Conservation (phyloP, 2,329 filamentous ascomycete genomes). For the Cladophialophora psammophila region DNA sequence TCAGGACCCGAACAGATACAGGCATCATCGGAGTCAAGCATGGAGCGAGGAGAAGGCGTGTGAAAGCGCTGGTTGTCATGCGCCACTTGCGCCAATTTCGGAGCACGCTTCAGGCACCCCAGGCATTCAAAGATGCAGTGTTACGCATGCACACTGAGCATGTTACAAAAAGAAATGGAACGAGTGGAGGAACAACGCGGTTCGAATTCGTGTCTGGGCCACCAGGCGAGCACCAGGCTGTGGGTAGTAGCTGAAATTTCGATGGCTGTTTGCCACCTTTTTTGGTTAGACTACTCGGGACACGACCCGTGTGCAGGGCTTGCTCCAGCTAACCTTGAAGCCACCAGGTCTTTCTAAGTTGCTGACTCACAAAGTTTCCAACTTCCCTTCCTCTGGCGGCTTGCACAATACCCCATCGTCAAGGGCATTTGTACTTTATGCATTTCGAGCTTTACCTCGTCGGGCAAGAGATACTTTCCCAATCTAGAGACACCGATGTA, state of each 20-base stretch:
- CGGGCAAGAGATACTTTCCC: not conserved
- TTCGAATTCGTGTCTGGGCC: conserved; percentile 13
- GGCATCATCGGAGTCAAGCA: not conserved
- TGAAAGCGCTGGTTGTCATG: conserved; percentile 17
- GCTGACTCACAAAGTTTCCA: not conserved
- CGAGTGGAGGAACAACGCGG: conserved; percentile 8
- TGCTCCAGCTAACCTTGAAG: too few relatives aligned
- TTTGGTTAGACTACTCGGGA: not conserved
- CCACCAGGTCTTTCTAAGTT: not conserved
- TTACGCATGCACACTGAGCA: not conserved
- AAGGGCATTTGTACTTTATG: not conserved
- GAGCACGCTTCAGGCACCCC: conserved; percentile 9
- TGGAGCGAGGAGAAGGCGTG: conserved; percentile 15
- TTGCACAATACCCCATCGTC: not conserved
- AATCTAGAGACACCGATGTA: not conserved
- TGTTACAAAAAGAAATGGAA: not conserved
- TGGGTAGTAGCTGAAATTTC: not conserved
- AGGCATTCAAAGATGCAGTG: conserved; percentile 2
- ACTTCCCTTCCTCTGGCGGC: not conserved
- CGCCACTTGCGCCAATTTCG: conserved; percentile 24
- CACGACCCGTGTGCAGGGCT: not conserved
- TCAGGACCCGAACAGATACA: conserved; percentile 1
- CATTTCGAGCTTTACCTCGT: not conserved
- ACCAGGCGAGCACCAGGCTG: not conserved
- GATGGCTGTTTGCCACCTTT: not conserved